Percentiles rank a stretch among this genome's conserved stretches.
Evolutionary conservation across 257 asterid genomes (phyloP).

Genomic region (Linderniella brevidens): DNA sequence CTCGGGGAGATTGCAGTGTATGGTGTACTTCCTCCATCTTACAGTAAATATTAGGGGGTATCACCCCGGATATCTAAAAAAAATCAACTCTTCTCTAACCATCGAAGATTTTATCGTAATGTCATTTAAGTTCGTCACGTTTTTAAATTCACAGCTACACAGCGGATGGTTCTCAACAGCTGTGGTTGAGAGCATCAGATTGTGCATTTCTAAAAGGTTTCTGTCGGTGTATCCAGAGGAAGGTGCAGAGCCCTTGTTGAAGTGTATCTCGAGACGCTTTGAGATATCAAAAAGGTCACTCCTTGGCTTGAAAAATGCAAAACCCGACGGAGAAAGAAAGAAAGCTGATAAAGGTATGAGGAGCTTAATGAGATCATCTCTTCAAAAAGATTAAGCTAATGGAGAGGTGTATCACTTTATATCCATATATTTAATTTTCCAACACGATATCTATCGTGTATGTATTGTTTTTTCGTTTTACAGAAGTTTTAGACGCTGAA

Average conservation of each 20-base stretch:
- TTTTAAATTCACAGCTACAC: constrained; percentile 28
- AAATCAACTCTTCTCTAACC: neutral
- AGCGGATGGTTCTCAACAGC: constrained; percentile 78
- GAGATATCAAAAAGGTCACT: constrained; percentile 45
- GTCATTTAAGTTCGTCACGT: neutral
- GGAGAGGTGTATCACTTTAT: too few relatives aligned
- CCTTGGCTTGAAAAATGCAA: constrained; percentile 22
- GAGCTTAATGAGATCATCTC: too few relatives aligned
- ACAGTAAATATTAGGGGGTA: neutral
- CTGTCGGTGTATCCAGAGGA: constrained; percentile 56
- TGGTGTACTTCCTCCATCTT: constrained; percentile 18
- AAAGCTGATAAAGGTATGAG: constrained; percentile 46
- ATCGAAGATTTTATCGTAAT: neutral
- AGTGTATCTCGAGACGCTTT: constrained; percentile 37
- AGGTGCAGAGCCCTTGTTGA: constrained; percentile 56
- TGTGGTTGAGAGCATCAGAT: constrained; percentile 42
- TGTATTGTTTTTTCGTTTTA: constrained; percentile 6
- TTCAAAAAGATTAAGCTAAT: too few relatives aligned
- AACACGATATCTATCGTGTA: neutral
- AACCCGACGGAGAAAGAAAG: constrained; percentile 30
- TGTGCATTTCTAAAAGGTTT: constrained; percentile 67
- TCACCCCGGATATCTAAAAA: neutral
- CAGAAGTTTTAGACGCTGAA: constrained; percentile 29
- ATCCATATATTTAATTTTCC: constrained; percentile 4
- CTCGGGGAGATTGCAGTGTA: constrained; percentile 52